Percentiles rank a stretch among this genome's conserved stretches.
phyloP scores from a whole-genome alignment of 1,284 basidiomycete species.

The Apiotrichum sp. region DNA sequence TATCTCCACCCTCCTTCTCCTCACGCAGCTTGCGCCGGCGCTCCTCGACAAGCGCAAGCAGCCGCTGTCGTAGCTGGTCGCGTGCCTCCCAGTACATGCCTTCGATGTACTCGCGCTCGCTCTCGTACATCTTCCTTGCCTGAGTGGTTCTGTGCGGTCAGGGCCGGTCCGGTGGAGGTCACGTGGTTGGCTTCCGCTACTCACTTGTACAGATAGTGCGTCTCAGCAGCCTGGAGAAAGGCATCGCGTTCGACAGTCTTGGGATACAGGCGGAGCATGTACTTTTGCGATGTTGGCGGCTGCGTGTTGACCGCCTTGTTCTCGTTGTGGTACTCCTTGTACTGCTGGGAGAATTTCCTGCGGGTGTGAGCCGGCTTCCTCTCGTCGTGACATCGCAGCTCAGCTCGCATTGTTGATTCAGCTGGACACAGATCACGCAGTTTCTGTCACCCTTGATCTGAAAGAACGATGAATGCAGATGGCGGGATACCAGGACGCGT shows the following conservation, averaged over 20 bases:
- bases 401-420: too few species aligned
- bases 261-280: slow-evolving; percentile 49
- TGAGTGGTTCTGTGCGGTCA: slow-evolving; percentile 24
- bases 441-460: too few species aligned
- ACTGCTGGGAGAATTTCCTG: slow-evolving; percentile 45
- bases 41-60: slow-evolving; percentile 51
- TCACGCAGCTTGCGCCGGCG: slow-evolving; percentile 49
- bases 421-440: too few species aligned
- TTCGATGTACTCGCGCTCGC: slow-evolving; percentile 50
- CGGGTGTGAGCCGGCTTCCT: too few species aligned
- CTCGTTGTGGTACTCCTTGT: slow-evolving; percentile 44
- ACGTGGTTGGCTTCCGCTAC: slow-evolving; percentile 9
- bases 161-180: neutral
- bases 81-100: slow-evolving; percentile 48
- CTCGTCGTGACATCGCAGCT: too few species aligned
- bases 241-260: slow-evolving; percentile 50
- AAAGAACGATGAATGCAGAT: too few species aligned
- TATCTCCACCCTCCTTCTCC: slow-evolving; percentile 52
- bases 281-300: slow-evolving; percentile 48
- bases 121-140: slow-evolving; percentile 47
- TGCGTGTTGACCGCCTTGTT: slow-evolving; percentile 43
- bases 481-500: too few species aligned
- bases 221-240: slow-evolving; percentile 45
- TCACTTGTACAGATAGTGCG: slow-evolving; percentile 49
- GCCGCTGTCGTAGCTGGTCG: slow-evolving; percentile 44